phyloP scores from a whole-genome alignment of 2,329 filamentous ascomycete species.

The Lachnellula hyalina region DNA sequence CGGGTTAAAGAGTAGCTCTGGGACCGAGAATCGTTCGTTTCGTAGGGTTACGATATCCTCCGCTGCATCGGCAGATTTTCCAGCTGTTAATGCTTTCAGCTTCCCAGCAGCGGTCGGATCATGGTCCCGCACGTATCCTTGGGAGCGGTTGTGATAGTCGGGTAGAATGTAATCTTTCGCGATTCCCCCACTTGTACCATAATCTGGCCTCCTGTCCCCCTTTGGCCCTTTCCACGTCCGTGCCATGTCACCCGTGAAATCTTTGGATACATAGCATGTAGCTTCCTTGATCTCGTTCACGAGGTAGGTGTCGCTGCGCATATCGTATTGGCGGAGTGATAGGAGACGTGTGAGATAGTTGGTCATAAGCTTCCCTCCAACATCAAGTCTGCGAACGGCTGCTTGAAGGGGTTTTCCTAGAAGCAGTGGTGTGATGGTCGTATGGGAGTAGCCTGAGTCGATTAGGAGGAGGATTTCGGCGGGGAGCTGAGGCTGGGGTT shows the following conservation, averaged over 20 bases:
- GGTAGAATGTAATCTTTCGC: slow-evolving; percentile 90
- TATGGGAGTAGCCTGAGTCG: slow-evolving; percentile 90
- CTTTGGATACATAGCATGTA: slow-evolving; percentile 73
- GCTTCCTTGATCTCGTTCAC: slow-evolving; percentile 96
- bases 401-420: slow-evolving; percentile 74
- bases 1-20: slow-evolving; percentile 85
- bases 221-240: slow-evolving; percentile 74
- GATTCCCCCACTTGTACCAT: slow-evolving; percentile 48
- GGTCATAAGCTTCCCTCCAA: slow-evolving; percentile 89
- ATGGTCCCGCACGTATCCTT: slow-evolving; percentile 72
- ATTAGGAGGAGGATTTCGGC: slow-evolving; percentile 82
- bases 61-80: slow-evolving; percentile 39
- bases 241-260: slow-evolving; percentile 76
- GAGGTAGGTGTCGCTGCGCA: slow-evolving; percentile 88
- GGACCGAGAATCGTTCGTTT: slow-evolving; percentile 87
- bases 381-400: slow-evolving; percentile 77
- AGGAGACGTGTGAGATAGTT: slow-evolving; percentile 89
- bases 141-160: slow-evolving; percentile 57
- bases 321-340: slow-evolving; percentile 87
- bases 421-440: slow-evolving; percentile 81
- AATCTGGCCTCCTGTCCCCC: slow-evolving; percentile 49
- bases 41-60: slow-evolving; percentile 84
- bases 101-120: slow-evolving; percentile 60
- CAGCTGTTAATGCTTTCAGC: slow-evolving; percentile 38
- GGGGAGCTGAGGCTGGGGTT: slow-evolving; percentile 41